Base-by-base conservation (phyloP, 129 eudicot genomes). In the Kitagawia praeruptora region DNA sequence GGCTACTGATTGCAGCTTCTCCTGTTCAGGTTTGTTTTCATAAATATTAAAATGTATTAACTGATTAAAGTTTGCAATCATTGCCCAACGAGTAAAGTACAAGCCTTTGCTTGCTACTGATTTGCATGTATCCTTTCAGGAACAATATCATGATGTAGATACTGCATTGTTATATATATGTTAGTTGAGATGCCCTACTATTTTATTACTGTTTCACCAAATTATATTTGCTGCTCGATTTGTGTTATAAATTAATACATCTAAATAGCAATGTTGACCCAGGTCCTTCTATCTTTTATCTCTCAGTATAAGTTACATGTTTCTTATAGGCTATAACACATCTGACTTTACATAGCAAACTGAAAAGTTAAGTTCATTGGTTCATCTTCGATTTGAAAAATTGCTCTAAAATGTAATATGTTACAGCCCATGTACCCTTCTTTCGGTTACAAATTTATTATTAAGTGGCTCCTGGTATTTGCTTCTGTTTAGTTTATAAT, bases 1-100 rank as follows among this genome's bases (percentile, higher is more conserved):
- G 98, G 48, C 80, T 89, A 34, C 78, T 93, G 61, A 85, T 78
- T 78, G 96, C 98, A 0, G 96, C 93, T 28, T 79, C 89, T 39
- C 88, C 88, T 9, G 91, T 90, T 78, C 92, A 87, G 93, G 96
- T 93, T 58, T 44, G 79, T 70, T 53, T 71, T 48, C 12, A 16
- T 16, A 27, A 28, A 27, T 28, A 6, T 44, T 44, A n/a, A 25
- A 45, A 27, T 27, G 15, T 79, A 25, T 28, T 10, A 44, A 19
- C 34, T 75, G 38, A 46, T 27, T 27, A 46, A 25, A 25, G 40
- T 75, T 74, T 74, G 77, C 47, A n/a, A 4, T 46, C 40, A 46
- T 75, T 46, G 21, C 25, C 16, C 0, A 75, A 46, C 41, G 25
- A 46, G 19, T 75, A 46, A 45, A 23, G 8, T 27, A 19, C 53